Conservation (phyloP, 2,329 filamentous ascomycete genomes). For the Exophiala sideris region DNA sequence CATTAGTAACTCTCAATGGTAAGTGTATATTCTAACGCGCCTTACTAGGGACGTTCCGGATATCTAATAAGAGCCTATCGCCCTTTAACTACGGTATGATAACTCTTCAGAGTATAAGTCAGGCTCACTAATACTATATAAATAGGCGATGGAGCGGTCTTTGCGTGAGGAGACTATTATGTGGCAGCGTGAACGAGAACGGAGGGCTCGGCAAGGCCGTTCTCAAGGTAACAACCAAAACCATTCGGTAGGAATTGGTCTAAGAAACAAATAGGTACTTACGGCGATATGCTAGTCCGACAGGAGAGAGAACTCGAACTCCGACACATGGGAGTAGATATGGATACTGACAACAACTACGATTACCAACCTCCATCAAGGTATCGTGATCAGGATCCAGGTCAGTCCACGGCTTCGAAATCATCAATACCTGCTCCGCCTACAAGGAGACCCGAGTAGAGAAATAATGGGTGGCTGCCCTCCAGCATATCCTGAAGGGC, state of each 20-base stretch:
- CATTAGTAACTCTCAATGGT: conserved; percentile 23
- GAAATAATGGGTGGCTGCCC: conserved; percentile 21
- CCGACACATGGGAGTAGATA: conserved; percentile 19
- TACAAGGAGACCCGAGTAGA: conserved; percentile 14
- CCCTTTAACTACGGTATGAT: conserved; percentile 70
- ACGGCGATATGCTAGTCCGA: conserved; percentile 23
- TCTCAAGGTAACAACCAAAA: conserved; percentile 21
- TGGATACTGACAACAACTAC: conserved; percentile 25
- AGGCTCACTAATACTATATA: conserved; percentile 6
- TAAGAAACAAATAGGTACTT: conserved; percentile 25
- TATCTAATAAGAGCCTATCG: conserved; percentile 78
- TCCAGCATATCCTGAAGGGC: conserved; percentile 16
- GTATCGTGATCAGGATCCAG: conserved; percentile 18
- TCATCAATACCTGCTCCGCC: conserved; percentile 16
- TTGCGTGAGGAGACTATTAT: conserved; percentile 46
- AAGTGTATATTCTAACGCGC: conserved; percentile 17
- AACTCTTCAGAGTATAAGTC: neutral
- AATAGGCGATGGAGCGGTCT: conserved; percentile 53
- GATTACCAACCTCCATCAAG: conserved; percentile 11
- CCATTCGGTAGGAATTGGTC: conserved; percentile 12
- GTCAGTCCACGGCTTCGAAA: conserved; percentile 16
- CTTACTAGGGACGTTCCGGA: conserved; percentile 61
- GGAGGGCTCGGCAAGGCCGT: conserved; percentile 18
- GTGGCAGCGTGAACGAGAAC: conserved; percentile 40
- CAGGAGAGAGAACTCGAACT: conserved; percentile 10